Percentiles rank a stretch among this genome's conserved stretches.
These are phyloP conservation scores for Quercus agrifolia DNA, from an alignment of 306 rosid species.

Conservation along the genomic window DNA sequence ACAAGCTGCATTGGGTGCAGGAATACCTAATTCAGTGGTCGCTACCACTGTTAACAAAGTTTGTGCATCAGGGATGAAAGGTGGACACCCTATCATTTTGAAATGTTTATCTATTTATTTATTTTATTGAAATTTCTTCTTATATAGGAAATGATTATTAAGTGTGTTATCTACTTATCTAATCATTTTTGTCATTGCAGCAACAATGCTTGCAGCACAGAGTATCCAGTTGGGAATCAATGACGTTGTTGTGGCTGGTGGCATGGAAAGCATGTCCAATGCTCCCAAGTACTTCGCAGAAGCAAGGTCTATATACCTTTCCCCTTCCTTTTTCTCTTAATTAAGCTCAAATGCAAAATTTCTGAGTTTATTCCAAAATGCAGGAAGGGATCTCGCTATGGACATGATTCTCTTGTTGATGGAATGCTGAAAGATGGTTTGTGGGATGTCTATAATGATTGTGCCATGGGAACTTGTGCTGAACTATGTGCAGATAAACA, in stretches of 20 bases:
- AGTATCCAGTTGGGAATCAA: slow-evolving; percentile 93
- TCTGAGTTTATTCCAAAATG: slow-evolving; percentile 37
- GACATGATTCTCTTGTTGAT: slow-evolving; percentile 95
- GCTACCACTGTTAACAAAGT: slow-evolving; percentile 95
- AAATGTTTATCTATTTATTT: not conserved
- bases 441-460: slow-evolving; percentile 89
- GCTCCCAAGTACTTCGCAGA: slow-evolving; percentile 89
- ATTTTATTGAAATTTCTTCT: not conserved
- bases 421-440: slow-evolving; percentile 97
- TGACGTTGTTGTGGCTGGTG: slow-evolving; percentile 97
- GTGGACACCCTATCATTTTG: slow-evolving; percentile 27
- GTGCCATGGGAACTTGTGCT: slow-evolving; percentile 94
- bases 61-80: slow-evolving; percentile 99
- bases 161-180: not conserved
- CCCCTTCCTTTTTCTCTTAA: slow-evolving; percentile 7
- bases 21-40: slow-evolving; percentile 75
- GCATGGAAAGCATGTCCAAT: slow-evolving; percentile 98
- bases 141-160: not conserved
- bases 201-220: slow-evolving; percentile 95
- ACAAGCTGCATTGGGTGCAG: slow-evolving; percentile 98
- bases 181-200: slow-evolving; percentile 43
- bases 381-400: slow-evolving; percentile 99
- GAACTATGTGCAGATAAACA: slow-evolving; percentile 92
- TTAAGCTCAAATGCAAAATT: slow-evolving; percentile 16
- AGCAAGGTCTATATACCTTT: slow-evolving; percentile 69